phyloP scores from a whole-genome alignment of 2,329 filamentous ascomycete species.

The Fusarium sp. region DNA sequence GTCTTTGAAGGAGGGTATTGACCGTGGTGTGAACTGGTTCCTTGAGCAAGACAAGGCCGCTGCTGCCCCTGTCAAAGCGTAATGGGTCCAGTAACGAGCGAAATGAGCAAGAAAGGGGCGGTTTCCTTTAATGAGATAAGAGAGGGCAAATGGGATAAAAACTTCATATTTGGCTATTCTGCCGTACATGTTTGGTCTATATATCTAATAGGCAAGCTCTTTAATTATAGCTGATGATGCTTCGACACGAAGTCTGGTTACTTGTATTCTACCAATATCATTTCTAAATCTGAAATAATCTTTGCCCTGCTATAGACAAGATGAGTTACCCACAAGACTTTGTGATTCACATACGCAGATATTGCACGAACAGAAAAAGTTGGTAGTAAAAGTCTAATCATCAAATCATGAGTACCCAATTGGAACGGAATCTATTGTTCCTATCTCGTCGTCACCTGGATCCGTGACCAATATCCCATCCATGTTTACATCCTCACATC shows the following conservation, averaged over 20 bases:
- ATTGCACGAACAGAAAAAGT: neutral
- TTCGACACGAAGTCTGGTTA: neutral
- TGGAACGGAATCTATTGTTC: slow-evolving; percentile 46
- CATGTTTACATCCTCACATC: slow-evolving; percentile 43
- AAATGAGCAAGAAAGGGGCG: slow-evolving; percentile 4
- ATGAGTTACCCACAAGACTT: neutral
- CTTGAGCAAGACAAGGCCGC: slow-evolving; percentile 60
- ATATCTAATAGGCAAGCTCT: slow-evolving; percentile 12
- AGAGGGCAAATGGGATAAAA: neutral
- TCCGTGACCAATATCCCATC: slow-evolving; percentile 40
- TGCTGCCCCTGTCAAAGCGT: slow-evolving; percentile 40
- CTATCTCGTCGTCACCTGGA: slow-evolving; percentile 39
- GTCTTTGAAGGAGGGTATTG: slow-evolving; percentile 71
- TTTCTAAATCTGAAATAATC: neutral
- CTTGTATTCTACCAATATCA: neutral
- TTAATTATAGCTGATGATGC: slow-evolving; percentile 21
- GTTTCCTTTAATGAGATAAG: slow-evolving; percentile 8
- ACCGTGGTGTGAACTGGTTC: slow-evolving; percentile 65
- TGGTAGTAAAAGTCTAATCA: slow-evolving; percentile 1
- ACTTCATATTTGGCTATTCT: slow-evolving; percentile 5
- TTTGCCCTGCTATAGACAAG: neutral
- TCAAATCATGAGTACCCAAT: slow-evolving; percentile 40
- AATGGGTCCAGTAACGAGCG: slow-evolving; percentile 8
- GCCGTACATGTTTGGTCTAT: slow-evolving; percentile 20
- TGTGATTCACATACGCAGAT: neutral